Percentiles rank a stretch among this genome's conserved stretches.
These are phyloP conservation scores for Boletus rex-veris DNA, from an alignment of 768 basidiomycete species.

Conservation along the genomic window DNA sequence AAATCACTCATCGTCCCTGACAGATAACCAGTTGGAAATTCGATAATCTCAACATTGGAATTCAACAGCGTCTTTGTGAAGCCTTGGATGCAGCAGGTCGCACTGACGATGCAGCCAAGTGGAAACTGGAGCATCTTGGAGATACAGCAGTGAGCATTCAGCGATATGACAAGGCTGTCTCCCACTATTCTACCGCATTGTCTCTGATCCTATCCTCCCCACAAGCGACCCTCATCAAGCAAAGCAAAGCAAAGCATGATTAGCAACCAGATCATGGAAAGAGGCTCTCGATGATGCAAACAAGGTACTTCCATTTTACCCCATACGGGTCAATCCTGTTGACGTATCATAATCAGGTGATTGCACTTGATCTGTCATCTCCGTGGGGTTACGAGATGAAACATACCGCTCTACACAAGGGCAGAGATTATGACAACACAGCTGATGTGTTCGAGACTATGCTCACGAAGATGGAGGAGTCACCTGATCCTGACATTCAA, in stretches of 20 bases:
- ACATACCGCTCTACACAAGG: background rate
- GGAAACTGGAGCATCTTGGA: background rate
- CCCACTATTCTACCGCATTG: background rate
- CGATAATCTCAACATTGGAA: background rate
- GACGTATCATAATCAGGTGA: background rate
- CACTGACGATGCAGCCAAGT: background rate
- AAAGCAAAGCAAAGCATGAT: background rate
- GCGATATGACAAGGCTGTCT: background rate
- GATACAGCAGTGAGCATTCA: background rate
- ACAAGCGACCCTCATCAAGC: background rate
- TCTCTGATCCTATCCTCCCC: background rate
- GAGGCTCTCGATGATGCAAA: background rate
- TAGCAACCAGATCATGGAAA: background rate
- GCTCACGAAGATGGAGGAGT: background rate
- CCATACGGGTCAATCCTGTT: background rate
- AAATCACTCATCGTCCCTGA: background rate
- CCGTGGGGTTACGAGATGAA: background rate
- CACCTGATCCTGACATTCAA: no score
- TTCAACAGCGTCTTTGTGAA: background rate
- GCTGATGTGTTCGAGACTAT: background rate
- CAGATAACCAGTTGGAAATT: background rate
- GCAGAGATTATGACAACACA: background rate
- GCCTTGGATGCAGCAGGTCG: background rate
- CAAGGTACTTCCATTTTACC: background rate
- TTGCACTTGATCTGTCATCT: background rate